Evolutionary conservation across 768 basidiomycete species (phyloP).

Genomic region (Cystofilobasidium macerans): DNA sequence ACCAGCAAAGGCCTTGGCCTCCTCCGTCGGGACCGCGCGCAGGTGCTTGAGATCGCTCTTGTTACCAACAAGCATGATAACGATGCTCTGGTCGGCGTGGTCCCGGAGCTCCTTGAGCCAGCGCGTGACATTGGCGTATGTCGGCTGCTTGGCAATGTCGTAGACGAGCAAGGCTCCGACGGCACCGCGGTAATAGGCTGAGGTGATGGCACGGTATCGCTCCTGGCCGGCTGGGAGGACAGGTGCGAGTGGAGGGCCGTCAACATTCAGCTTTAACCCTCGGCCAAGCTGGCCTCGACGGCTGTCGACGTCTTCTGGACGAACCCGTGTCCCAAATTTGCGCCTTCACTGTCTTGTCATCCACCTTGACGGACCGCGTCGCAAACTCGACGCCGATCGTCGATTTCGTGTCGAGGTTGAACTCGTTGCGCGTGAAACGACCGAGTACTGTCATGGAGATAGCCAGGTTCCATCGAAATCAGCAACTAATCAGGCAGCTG

Average conservation of each 20-base stretch:
- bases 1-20: conserved; percentile 86
- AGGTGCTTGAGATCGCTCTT: conserved; percentile 99
- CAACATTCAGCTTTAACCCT: no score
- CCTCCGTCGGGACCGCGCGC: conserved; percentile 90
- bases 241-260: no score
- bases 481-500: not conserved
- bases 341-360: conserved; percentile 91
- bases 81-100: conserved; percentile 79
- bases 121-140: conserved; percentile 84
- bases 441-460: conserved; percentile 68
- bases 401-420: conserved; percentile 97
- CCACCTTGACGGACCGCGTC: conserved; percentile 87
- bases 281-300: no score
- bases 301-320: conserved; percentile 32
- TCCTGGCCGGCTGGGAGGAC: conserved; percentile 73
- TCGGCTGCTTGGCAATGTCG: conserved; percentile 44
- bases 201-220: conserved; percentile 93
- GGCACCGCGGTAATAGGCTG: conserved; percentile 98
- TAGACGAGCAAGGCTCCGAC: conserved; percentile 44
- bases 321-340: conserved; percentile 97
- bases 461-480: no score
- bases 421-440: conserved; percentile 98
- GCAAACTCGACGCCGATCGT: conserved; percentile 99
- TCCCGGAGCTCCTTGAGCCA: conserved; percentile 97
- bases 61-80: conserved; percentile 93